A percentile compares a stretch with the other conserved stretches of the same genome.
Conservation (phyloP, 495 filamentous ascomycete species). For the Oleoguttula mirabilis region DNA sequence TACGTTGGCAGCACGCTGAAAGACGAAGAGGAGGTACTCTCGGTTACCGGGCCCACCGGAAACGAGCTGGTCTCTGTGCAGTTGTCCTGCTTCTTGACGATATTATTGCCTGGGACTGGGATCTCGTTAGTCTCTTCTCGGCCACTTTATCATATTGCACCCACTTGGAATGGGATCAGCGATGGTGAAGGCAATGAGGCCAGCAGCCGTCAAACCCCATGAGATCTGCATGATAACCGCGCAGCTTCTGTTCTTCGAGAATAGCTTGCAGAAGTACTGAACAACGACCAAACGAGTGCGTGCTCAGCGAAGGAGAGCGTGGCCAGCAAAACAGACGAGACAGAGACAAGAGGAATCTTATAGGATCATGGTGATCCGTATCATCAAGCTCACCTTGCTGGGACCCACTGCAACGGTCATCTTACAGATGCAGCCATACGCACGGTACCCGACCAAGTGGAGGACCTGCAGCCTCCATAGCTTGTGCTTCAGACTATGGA, state of each 20-base stretch:
- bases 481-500: too few species aligned
- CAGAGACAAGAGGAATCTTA: background rate
- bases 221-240: conserved; percentile 2
- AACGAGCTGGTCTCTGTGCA: conserved; percentile 5
- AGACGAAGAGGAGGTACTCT: background rate
- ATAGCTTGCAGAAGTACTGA: background rate
- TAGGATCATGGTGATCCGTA: too few species aligned
- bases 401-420: too few species aligned
- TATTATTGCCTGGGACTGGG: background rate
- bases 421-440: too few species aligned
- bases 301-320: conserved; percentile 13
- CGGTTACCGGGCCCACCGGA: background rate
- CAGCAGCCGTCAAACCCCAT: background rate
- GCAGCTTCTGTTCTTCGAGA: background rate
- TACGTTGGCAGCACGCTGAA: background rate
- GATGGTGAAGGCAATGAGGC: conserved; percentile 1
- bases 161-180: conserved; percentile 5
- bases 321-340: background rate
- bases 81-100: conserved; percentile 6
- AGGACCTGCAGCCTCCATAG: too few species aligned
- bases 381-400: too few species aligned
- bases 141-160: too few species aligned
- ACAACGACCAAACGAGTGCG: conserved; percentile 1
- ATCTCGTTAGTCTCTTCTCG: too few species aligned
- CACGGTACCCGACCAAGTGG: too few species aligned